phyloP scores from a whole-genome alignment of 2,329 filamentous ascomycete genomes.

The Myriosclerotinia duriaeana region DNA sequence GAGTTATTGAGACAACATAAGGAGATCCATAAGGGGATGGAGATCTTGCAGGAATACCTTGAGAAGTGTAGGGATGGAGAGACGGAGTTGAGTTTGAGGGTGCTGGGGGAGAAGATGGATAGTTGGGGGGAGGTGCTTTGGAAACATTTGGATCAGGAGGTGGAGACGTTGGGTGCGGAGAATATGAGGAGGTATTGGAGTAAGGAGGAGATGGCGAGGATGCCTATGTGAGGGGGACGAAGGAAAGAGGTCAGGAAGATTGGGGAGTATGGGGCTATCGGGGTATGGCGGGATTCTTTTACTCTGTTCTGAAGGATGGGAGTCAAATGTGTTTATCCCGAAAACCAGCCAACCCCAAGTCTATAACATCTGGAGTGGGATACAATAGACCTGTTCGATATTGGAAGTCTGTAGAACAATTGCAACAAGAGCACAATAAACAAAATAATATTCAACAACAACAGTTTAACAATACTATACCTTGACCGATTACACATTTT shows the following conservation, averaged over 20 bases:
- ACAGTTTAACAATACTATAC: neutral
- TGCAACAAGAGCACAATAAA: neutral
- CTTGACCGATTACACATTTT: neutral
- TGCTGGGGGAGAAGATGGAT: conserved; percentile 72
- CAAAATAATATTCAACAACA: neutral
- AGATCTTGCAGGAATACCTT: conserved; percentile 66
- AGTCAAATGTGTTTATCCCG: neutral
- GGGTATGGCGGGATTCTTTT: neutral
- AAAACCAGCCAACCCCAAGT: neutral
- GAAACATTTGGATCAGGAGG: conserved; percentile 83
- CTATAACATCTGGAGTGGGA: neutral
- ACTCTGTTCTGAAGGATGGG: neutral
- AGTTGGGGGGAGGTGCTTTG: conserved; percentile 75
- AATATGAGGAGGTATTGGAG: conserved; percentile 88
- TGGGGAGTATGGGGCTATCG: no score
- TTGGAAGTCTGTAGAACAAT: no score
- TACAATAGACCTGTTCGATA: neutral
- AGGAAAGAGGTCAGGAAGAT: neutral
- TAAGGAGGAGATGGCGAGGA: conserved; percentile 66
- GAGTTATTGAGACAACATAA: conserved; percentile 73
- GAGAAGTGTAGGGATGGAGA: conserved; percentile 61
- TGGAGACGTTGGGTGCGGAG: conserved; percentile 72
- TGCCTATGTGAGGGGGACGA: conserved; percentile 60
- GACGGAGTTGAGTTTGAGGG: conserved; percentile 54
- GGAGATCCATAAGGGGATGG: conserved; percentile 75